Evolutionary conservation across 2,329 filamentous ascomycete species (phyloP).

Genomic region (Nigrospora sphaerica): DNA sequence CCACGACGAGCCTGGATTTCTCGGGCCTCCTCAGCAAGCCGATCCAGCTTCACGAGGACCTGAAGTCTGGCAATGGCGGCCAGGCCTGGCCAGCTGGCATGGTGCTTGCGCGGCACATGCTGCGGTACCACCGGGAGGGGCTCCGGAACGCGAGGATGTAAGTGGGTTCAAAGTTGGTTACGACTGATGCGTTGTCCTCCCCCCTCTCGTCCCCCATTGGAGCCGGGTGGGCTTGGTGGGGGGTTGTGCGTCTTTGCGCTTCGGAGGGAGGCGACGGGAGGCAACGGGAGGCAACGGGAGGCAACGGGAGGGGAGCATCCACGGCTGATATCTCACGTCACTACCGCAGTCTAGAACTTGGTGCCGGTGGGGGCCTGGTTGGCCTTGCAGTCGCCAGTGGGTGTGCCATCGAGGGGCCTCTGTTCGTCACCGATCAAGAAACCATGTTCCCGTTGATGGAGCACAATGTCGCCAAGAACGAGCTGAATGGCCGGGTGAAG

Average conservation of each 20-base stretch:
- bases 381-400: constrained; percentile 56
- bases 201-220: not conserved
- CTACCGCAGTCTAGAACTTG: constrained; percentile 69
- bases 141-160: constrained; percentile 62
- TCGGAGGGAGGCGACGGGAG: not conserved
- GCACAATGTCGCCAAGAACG: constrained; percentile 79
- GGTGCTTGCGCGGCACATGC: constrained; percentile 78
- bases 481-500: constrained; percentile 53
- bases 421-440: constrained; percentile 80
- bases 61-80: constrained; percentile 82
- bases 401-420: constrained; percentile 43
- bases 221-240: too few relatives aligned
- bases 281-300: not conserved
- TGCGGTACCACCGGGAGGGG: constrained; percentile 61
- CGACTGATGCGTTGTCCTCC: not conserved
- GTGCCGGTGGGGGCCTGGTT: constrained; percentile 84
- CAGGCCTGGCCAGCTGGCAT: constrained; percentile 93
- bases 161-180: constrained; percentile 35
- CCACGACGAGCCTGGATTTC: constrained; percentile 53
- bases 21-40: constrained; percentile 64
- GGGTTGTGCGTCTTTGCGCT: not conserved
- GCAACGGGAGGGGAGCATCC: not conserved
- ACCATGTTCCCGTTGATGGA: constrained; percentile 83
- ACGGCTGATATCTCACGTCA: constrained; percentile 3
- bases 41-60: constrained; percentile 75